These are phyloP conservation scores for Berberis vulgaris DNA, from an alignment of 164 flowering plant species.

Conservation along the genomic window DNA sequence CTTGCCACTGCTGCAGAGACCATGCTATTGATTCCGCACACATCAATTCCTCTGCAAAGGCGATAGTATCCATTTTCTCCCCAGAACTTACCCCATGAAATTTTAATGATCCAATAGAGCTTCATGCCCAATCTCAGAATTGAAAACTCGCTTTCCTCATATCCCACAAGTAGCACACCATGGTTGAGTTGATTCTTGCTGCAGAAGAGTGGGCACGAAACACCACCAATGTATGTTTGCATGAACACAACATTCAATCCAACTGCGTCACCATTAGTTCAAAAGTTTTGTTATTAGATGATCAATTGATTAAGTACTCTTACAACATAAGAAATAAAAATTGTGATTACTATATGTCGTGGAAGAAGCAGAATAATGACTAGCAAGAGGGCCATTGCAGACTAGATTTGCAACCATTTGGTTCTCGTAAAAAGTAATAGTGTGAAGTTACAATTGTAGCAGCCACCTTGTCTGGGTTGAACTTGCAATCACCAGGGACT, in stretches of 20 bases:
- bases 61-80: constrained; percentile 73
- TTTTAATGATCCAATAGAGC: constrained; percentile 90
- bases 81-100: constrained; percentile 79
- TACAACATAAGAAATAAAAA: too few species aligned
- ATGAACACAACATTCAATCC: constrained; percentile 78
- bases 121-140: constrained; percentile 45
- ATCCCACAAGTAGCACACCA: constrained; percentile 77
- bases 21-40: constrained; percentile 75
- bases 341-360: not conserved
- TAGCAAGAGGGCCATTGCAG: constrained; percentile 70
- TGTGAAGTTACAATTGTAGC: constrained; percentile 63
- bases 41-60: constrained; percentile 56
- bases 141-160: constrained; percentile 56
- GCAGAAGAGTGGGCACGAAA: constrained; percentile 78
- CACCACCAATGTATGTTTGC: constrained; percentile 90
- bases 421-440: constrained; percentile 50
- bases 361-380: constrained; percentile 23
- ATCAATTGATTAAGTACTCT: too few species aligned
- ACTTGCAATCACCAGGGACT: constrained; percentile 48
- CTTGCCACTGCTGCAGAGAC: constrained; percentile 55
- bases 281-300: not conserved
- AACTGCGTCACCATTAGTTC: constrained; percentile 38
- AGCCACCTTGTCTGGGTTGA: constrained; percentile 42
- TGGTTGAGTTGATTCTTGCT: constrained; percentile 56
- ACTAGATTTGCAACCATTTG: constrained; percentile 69